Percentiles rank a stretch among this genome's conserved stretches.
phyloP scores from a whole-genome alignment of 805 yeast genomes.

The Saturnispora saitoi region DNA sequence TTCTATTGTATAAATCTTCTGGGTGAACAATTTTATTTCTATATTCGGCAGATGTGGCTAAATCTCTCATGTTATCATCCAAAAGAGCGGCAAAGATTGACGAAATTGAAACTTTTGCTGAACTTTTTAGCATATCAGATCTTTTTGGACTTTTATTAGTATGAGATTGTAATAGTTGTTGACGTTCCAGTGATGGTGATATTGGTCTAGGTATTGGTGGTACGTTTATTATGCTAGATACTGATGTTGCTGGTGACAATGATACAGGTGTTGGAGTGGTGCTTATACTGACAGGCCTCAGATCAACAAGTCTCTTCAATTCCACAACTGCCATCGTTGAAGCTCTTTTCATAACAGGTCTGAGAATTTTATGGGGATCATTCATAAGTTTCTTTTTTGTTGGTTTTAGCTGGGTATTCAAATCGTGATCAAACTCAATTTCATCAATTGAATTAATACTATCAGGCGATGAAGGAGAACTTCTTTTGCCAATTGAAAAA shows the following conservation, averaged over 20 bases:
- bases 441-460: neutral
- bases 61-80: conserved; percentile 22
- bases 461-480: conserved; percentile 10
- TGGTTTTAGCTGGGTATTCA: neutral
- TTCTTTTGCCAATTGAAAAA: conserved; percentile 11
- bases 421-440: conserved; percentile 2
- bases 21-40: conserved; percentile 23
- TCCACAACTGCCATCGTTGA: conserved; percentile 8
- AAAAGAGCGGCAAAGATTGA: conserved; percentile 23
- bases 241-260: conserved; percentile 2
- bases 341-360: conserved; percentile 10
- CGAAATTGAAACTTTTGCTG: conserved; percentile 13
- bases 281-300: conserved; percentile 1
- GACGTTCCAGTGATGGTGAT: neutral
- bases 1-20: conserved; percentile 20
- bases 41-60: conserved; percentile 24
- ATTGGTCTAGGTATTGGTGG: neutral
- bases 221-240: neutral
- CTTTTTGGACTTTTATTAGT: neutral
- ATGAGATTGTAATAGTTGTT: neutral
- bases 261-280: neutral
- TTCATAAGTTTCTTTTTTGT: neutral
- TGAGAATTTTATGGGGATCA: conserved; percentile 6
- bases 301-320: conserved; percentile 11
- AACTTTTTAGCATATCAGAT: neutral